A percentile compares a stretch with the other conserved stretches of the same genome.
phyloP scores from a whole-genome alignment of 345 rosid species.

The Citrus cavaleriei region DNA sequence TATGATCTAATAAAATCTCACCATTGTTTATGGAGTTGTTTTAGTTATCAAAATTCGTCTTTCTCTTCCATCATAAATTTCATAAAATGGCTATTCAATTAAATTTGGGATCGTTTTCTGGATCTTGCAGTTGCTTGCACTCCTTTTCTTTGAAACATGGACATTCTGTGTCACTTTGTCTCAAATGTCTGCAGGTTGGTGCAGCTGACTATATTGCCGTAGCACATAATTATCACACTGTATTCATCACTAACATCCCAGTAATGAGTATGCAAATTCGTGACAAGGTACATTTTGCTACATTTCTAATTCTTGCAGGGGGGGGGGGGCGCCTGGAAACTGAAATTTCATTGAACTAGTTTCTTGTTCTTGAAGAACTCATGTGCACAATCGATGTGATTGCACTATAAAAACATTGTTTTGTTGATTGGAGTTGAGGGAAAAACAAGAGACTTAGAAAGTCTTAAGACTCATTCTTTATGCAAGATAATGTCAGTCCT shows the following conservation, averaged over 20 bases:
- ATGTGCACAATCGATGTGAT: background rate
- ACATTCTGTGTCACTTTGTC: background rate
- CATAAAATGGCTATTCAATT: background rate
- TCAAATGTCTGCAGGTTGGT: constrained; percentile 46
- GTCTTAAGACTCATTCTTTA: background rate
- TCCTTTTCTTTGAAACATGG: background rate
- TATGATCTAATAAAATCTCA: background rate
- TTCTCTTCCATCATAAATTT: background rate
- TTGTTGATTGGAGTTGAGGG: background rate
- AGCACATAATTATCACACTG: constrained; percentile 72
- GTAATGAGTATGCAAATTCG: constrained; percentile 82
- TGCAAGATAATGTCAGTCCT: background rate
- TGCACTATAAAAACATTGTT: background rate
- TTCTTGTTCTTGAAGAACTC: background rate
- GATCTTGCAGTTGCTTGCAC: background rate
- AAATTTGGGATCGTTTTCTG: background rate
- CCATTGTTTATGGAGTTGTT: background rate
- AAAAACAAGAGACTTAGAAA: background rate
- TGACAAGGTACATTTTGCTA: constrained; percentile 57
- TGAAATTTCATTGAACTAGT: background rate
- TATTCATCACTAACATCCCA: constrained; percentile 75
- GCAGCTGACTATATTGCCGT: constrained; percentile 95
- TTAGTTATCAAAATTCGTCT: background rate
- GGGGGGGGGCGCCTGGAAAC: background rate
- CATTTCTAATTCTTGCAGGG: background rate